Percentiles rank a stretch among this genome's conserved stretches.
Evolutionary conservation across 805 yeast species (phyloP).

Genomic region (Saccharomycopsis fodiens): DNA sequence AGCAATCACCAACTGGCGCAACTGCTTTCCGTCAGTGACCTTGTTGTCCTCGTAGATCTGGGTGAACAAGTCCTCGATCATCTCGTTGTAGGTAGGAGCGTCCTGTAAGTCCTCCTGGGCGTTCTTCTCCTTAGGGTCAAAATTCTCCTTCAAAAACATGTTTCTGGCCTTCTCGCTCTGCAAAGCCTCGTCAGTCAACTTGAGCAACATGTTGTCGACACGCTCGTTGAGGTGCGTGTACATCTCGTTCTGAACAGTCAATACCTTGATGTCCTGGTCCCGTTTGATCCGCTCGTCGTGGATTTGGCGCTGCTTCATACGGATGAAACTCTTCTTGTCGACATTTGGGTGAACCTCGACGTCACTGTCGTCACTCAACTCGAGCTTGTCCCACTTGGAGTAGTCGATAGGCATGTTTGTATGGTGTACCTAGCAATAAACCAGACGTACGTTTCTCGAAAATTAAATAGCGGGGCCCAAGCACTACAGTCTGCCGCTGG

Average conservation of each 20-base stretch:
- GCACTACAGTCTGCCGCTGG: too few relatives aligned
- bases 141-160: conserved; percentile 39
- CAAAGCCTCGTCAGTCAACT: conserved; percentile 32
- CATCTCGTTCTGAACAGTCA: conserved; percentile 75
- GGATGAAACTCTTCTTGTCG: conserved; percentile 84
- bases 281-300: conserved; percentile 86
- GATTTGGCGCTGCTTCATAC: conserved; percentile 95
- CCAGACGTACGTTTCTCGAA: too few relatives aligned
- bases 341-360: conserved; percentile 97
- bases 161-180: conserved; percentile 27
- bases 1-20: conserved; percentile 36
- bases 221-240: conserved; percentile 66
- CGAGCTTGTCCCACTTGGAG: conserved; percentile 96
- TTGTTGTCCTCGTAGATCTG: conserved; percentile 60
- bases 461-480: too few relatives aligned
- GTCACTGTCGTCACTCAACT: conserved; percentile 93
- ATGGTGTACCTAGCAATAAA: too few relatives aligned
- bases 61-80: conserved; percentile 84
- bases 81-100: conserved; percentile 72
- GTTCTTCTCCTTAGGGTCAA: conserved; percentile 54
- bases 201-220: conserved; percentile 52
- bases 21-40: conserved; percentile 37
- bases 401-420: conserved; percentile 63
- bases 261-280: conserved; percentile 66
- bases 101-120: conserved; percentile 36